Evolutionary conservation across 2,329 filamentous ascomycete species (phyloP).

Genomic region (Alternaria metachromatica): DNA sequence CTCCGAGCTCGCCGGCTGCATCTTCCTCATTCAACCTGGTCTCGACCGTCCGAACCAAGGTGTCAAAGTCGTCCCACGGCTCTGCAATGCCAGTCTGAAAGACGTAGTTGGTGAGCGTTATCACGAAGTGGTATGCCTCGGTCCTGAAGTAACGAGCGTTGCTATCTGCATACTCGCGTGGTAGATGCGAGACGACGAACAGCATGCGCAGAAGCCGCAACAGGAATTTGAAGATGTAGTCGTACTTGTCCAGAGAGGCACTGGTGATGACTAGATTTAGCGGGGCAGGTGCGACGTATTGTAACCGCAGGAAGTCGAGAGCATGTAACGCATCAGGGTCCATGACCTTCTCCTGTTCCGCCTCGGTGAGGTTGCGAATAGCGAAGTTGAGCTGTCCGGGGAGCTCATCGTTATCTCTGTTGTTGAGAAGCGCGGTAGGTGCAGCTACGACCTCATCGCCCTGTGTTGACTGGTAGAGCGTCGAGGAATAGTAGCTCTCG

Average conservation of each 20-base stretch:
- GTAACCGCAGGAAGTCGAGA: conserved; percentile 88
- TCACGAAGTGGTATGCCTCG: conserved; percentile 81
- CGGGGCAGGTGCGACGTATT: conserved; percentile 78
- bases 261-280: conserved; percentile 77
- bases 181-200: conserved; percentile 65
- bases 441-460: background rate
- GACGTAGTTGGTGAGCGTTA: conserved; percentile 75
- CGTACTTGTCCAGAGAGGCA: conserved; percentile 76
- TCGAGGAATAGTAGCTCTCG: conserved; percentile 68
- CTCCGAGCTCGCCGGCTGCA: conserved; percentile 55
- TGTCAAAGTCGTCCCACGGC: conserved; percentile 75
- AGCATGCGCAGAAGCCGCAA: conserved; percentile 80
- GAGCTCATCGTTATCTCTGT: conserved; percentile 45
- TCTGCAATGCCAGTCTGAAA: conserved; percentile 77
- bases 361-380: conserved; percentile 73
- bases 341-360: conserved; percentile 83
- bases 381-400: conserved; percentile 68
- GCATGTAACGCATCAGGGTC: conserved; percentile 83
- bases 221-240: conserved; percentile 80
- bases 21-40: conserved; percentile 57
- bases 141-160: conserved; percentile 63
- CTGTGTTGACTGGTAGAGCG: conserved; percentile 36
- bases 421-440: conserved; percentile 11
- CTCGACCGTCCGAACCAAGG: conserved; percentile 70
- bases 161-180: conserved; percentile 30